Evolutionary conservation across 371 early-diverging fungal genomes (phyloP), one percentile per base, ranked within the genome.

Genomic region (Dichotomocladium elegans): DNA sequence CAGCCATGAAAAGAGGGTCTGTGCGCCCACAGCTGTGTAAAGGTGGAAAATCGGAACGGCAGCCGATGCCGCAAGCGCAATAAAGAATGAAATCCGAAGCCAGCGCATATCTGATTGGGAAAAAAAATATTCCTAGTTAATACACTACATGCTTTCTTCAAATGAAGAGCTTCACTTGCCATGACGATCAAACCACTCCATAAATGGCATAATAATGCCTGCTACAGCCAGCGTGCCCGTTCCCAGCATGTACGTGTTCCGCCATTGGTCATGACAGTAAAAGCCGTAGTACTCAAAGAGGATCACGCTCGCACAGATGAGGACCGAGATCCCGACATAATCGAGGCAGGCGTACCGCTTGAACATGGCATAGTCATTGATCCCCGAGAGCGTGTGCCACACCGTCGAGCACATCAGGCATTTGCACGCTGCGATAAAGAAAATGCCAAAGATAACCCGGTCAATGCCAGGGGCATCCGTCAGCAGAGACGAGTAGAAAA

Each of bases 301-400:
- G n/a, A 81, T 61, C 37, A 79, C 76, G 35, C 83, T 83, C 21
- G 82, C 84, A 45, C 85, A 78, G 51, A 89, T 89, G 33, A 91
- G 68, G 1, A 80, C 72, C 34, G 87, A 81, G 55, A 93, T 93
- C 37, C 93, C 93, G 25, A 89, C 83, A 70, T 91, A 93, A 60
- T 93, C 93, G 64, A 88, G 61, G 68, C 86, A 75, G 54, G 85
- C 84, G 59, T 86, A 46, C 44, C 66, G 56, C 44, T 59, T 59
- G 56, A 74, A 66, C 2, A 56, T 56, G 25, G 71, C 63, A 50
- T 89, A 87, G 53, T 92, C 87, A 58, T 88, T 90, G 53, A 80
- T 81, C 41, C 86, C 89, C 4, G 86, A 76, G 48, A 74, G 55
- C 0, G 78, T 77, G 45, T 93, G 93, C 78, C 86, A 93, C 10